Percentiles rank a stretch among this genome's conserved stretches.
phyloP scores from a whole-genome alignment of 1,284 basidiomycete genomes.

The Mycosarcoma mackinlayi region DNA sequence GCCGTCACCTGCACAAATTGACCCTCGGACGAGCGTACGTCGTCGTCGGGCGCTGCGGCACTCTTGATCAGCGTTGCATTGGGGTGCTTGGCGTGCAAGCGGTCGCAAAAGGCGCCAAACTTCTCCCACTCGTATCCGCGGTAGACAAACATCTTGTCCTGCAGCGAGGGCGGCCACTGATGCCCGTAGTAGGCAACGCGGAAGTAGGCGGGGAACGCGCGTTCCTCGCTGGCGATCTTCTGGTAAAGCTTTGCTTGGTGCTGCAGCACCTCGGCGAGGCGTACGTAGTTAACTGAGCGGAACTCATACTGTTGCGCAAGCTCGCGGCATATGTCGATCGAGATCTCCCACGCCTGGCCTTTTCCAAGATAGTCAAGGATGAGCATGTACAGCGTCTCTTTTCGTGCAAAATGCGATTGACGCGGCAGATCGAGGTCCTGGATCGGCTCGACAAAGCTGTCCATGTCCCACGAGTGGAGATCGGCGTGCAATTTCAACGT shows the following conservation, averaged over 20 bases:
- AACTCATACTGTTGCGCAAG: constrained; percentile 63
- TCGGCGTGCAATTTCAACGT: constrained; percentile 89
- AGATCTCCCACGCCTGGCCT: constrained; percentile 95
- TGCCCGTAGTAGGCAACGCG: constrained; percentile 89
- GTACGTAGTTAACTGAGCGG: constrained; percentile 71
- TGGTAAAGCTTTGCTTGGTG: constrained; percentile 64
- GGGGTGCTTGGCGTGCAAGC: constrained; percentile 91
- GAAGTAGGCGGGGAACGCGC: constrained; percentile 75
- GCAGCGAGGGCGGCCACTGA: constrained; percentile 81
- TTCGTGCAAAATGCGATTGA: constrained; percentile 92
- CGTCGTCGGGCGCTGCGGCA: constrained; percentile 79
- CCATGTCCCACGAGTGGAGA: constrained; percentile 82
- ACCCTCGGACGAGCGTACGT: constrained; percentile 46
- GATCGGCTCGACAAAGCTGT: constrained; percentile 77
- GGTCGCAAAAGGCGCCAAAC: constrained; percentile 81
- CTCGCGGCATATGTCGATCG: constrained; percentile 91
- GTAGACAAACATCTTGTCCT: constrained; percentile 85
- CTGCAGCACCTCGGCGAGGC: constrained; percentile 62
- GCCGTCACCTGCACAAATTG: constrained; percentile 78
- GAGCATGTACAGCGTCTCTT: constrained; percentile 74
- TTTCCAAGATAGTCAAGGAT: constrained; percentile 73
- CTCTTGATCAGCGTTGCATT: constrained; percentile 83
- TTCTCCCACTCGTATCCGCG: constrained; percentile 92
- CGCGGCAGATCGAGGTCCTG: constrained; percentile 80
- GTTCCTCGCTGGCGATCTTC: constrained; percentile 58